Evolutionary conservation across 2,329 filamentous ascomycete species (phyloP), one percentile per base, ranked within the genome.

Genomic region (Colletotrichum eleusines): DNA sequence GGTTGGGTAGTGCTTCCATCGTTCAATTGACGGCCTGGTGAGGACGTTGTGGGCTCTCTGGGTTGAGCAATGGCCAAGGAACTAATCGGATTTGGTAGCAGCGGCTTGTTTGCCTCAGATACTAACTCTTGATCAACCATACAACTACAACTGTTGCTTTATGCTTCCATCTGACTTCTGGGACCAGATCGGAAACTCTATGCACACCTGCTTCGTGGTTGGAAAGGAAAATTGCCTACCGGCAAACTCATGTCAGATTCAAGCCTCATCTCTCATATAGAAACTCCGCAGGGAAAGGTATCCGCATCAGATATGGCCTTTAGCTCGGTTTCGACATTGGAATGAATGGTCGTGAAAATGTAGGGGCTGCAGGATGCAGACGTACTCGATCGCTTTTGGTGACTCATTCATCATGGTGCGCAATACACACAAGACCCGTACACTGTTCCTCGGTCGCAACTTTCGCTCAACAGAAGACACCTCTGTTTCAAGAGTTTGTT

Each of bases 401-500:
- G 33, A n/a, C 14, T 35, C 14, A 2, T 26, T 12, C 14, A 18
- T 31, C 18, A 18, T 5, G 18, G 7, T 57, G 3, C 16, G n/a
- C 33, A 23, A 38, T 26, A 5, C 20, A 31, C 3, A 38, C 20
- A 16, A n/a, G 3, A 38, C 31, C 12, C 23, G 33, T 23, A 26
- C n/a, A n/a, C n/a, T 6, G 53, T 23, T 23, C 11, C 14, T 23
- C 53, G 16, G 31, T 26, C n/a, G n/a, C n/a, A 18, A 1, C 11
- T 1, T 23, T 11, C 8, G 23, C 9, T n/a, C n/a, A 11, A 9
- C n/a, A 31, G 16, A 33, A 16, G 18, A 28, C 9, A 38, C 14
- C 9, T 26, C 59, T 62, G 23, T 51, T 40, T 20, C 33, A 51
- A 62, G 59, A 51, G 33, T 18, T n/a, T 40, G n/a, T 40, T n/a